Evolutionary conservation across 495 filamentous ascomycete species (phyloP).

Genomic region (Parachaetomium inaequale): DNA sequence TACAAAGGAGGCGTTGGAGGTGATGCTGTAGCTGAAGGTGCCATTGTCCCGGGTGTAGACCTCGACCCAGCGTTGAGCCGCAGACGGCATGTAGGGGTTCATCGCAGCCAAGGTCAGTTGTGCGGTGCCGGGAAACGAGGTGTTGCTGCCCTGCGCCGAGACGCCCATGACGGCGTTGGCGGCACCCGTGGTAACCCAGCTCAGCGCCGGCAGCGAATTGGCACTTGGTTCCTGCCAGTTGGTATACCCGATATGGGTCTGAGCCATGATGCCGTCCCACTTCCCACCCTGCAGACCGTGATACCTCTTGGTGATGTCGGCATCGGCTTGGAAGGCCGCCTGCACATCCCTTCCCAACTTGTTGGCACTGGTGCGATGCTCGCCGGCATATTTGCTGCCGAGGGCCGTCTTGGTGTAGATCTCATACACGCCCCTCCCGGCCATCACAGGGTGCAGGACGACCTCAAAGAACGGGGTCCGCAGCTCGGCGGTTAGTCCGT

Average conservation of each 20-base stretch:
- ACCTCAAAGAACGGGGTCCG: constrained; percentile 59
- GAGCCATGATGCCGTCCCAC: constrained; percentile 53
- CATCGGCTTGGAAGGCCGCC: constrained; percentile 52
- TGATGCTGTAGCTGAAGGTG: constrained; percentile 50
- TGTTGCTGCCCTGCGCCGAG: constrained; percentile 50
- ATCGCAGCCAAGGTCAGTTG: constrained; percentile 48
- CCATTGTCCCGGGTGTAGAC: constrained; percentile 54
- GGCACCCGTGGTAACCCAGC: constrained; percentile 40
- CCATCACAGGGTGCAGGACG: constrained; percentile 57
- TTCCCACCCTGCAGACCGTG: constrained; percentile 56
- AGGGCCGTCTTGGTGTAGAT: constrained; percentile 35
- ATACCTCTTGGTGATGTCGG: constrained; percentile 52
- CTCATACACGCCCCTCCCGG: constrained; percentile 43
- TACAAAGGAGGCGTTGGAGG: constrained; percentile 48
- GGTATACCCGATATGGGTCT: constrained; percentile 35
- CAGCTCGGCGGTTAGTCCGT: constrained; percentile 35
- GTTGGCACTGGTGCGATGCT: constrained; percentile 41
- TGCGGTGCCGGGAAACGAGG: constrained; percentile 47
- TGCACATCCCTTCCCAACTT: constrained; percentile 48
- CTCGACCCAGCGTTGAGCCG: constrained; percentile 50
- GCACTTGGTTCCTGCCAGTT: constrained; percentile 57
- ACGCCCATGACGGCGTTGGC: constrained; percentile 56
- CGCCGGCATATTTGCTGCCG: constrained; percentile 20
- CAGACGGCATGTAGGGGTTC: constrained; percentile 48
- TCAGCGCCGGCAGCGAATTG: constrained; percentile 47